A percentile compares a stretch with the other conserved stretches of the same genome.
Conservation (phyloP, 352 stramenopile genomes). For the Thraustochytrium sp. region DNA sequence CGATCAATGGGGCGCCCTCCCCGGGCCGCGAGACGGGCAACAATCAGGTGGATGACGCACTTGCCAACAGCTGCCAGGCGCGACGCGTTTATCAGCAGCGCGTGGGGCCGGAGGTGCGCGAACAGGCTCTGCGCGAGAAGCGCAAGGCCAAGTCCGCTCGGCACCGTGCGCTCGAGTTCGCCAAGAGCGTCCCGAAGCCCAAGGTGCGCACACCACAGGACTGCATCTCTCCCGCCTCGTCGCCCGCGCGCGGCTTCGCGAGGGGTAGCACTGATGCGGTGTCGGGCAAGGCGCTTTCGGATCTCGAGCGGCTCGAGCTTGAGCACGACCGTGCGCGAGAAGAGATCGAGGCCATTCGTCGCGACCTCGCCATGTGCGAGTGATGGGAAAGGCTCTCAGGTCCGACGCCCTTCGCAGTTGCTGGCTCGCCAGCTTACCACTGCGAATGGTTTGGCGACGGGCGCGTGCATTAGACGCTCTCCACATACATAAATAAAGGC, state of each 20-base stretch:
- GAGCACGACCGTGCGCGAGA: constrained; percentile 35
- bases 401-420: neutral
- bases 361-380: neutral
- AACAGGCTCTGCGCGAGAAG: neutral
- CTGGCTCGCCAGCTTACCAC: too few species aligned
- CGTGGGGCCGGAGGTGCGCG: neutral
- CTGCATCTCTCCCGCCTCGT: too few species aligned
- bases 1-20: neutral
- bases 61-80: neutral
- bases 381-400: too few species aligned
- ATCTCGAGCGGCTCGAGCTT: constrained; percentile 21
- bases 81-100: neutral
- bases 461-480: too few species aligned
- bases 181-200: constrained; percentile 31
- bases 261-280: too few species aligned
- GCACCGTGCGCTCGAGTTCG: constrained; percentile 38
- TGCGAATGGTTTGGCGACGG: too few species aligned
- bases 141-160: constrained; percentile 32
- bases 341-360: constrained; percentile 22
- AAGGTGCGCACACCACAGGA: neutral
- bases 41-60: neutral
- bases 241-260: too few species aligned
- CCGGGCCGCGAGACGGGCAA: too few species aligned
- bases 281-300: neutral
- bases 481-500: too few species aligned